Percentiles rank a stretch among this genome's conserved stretches.
Evolutionary conservation across 192 early-diverging fungal species (phyloP).

Genomic region (Phlyctochytrium arcticum): DNA sequence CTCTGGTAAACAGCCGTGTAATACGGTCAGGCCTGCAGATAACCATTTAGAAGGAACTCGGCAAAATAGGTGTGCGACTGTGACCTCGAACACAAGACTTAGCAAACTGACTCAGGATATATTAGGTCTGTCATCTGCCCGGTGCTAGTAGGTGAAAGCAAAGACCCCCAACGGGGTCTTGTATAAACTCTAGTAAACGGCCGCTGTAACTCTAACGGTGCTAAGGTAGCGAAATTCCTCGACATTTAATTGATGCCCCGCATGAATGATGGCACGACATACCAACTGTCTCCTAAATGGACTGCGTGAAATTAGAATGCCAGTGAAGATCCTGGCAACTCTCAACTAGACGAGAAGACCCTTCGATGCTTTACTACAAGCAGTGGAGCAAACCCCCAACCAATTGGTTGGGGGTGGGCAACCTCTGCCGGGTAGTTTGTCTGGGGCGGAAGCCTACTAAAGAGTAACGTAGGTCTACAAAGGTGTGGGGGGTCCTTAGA

Average conservation of each 20-base stretch:
- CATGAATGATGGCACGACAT: conserved; percentile 41
- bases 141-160: conserved; percentile 41
- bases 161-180: conserved; percentile 43
- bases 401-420: too few relatives aligned
- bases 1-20: conserved; percentile 45
- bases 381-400: conserved; percentile 27
- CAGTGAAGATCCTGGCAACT: conserved; percentile 66
- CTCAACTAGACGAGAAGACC: conserved; percentile 65
- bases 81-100: conserved; percentile 56
- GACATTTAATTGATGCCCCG: conserved; percentile 51
- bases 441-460: conserved; percentile 65
- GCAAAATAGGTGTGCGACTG: conserved; percentile 57
- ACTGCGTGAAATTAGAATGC: conserved; percentile 65
- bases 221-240: conserved; percentile 54
- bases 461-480: too few relatives aligned
- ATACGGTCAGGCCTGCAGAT: conserved; percentile 13
- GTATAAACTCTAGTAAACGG: conserved; percentile 58
- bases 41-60: conserved; percentile 64
- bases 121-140: conserved; percentile 61
- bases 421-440: conserved; percentile 57
- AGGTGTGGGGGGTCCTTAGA: too few relatives aligned
- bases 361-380: conserved; percentile 62
- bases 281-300: conserved; percentile 63
- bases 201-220: conserved; percentile 58
- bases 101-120: conserved; percentile 50